Evolutionary conservation across 1,284 basidiomycete genomes (phyloP).

Genomic region (Rugosomyces carneus): DNA sequence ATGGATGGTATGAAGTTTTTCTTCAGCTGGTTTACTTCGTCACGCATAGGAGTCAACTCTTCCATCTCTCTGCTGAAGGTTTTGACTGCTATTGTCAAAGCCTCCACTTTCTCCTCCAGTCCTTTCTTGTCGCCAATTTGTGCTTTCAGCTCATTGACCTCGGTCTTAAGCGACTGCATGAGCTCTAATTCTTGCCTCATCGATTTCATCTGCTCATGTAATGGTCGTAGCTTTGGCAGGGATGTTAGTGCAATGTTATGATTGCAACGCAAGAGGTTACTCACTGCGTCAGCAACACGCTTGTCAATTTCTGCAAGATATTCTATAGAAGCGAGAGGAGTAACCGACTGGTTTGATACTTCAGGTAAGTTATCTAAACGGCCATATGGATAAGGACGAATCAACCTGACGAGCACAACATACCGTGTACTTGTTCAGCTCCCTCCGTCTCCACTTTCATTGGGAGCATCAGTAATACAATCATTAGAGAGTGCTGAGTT

Average conservation of each 20-base stretch:
- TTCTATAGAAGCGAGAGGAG: slow-evolving; percentile 14
- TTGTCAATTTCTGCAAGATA: slow-evolving; percentile 24
- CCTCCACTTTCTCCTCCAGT: slow-evolving; percentile 31
- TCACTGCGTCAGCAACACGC: slow-evolving; percentile 37
- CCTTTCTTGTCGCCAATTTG: slow-evolving; percentile 29
- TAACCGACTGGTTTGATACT: neutral
- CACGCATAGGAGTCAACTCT: slow-evolving; percentile 26
- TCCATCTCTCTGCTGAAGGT: slow-evolving; percentile 34
- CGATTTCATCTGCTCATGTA: slow-evolving; percentile 43
- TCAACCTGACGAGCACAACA: neutral
- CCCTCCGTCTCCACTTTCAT: neutral
- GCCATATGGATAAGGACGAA: neutral
- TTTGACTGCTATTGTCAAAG: slow-evolving; percentile 35
- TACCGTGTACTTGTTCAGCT: neutral
- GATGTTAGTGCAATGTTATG: neutral
- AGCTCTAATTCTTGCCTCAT: slow-evolving; percentile 38
- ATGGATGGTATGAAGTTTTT: slow-evolving; percentile 3
- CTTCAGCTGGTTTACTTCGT: slow-evolving; percentile 30
- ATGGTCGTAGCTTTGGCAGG: slow-evolving; percentile 41
- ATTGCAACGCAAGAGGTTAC: slow-evolving; percentile 14
- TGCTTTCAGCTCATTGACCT: slow-evolving; percentile 29
- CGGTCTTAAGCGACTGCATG: slow-evolving; percentile 33
- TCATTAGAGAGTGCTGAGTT: neutral
- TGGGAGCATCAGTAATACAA: neutral
- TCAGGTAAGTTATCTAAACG: neutral